Evolutionary conservation across 257 asterid genomes (phyloP).

Genomic region (Gynochthodes officinalis): DNA sequence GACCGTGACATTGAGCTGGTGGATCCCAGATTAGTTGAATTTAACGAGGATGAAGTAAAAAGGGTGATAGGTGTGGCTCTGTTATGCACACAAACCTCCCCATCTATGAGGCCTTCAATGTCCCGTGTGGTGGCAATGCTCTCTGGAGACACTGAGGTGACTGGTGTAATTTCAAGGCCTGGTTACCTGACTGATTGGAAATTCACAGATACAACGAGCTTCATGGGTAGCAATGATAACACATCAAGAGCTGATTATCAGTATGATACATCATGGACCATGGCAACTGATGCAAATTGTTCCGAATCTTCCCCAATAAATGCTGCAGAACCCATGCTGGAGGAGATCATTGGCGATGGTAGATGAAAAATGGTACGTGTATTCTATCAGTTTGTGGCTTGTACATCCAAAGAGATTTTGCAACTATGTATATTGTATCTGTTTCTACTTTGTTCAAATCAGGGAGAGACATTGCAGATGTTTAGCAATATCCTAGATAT

Average conservation of each 20-base stretch:
- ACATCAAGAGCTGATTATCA: not conserved
- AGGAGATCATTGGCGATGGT: constrained; percentile 16
- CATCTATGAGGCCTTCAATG: constrained; percentile 25
- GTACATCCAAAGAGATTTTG: not conserved
- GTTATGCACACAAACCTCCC: constrained; percentile 26
- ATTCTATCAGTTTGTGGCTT: too few species aligned
- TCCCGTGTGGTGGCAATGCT: constrained; percentile 25
- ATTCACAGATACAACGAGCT: constrained; percentile 16
- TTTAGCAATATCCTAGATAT: too few species aligned
- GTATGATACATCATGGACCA: not conserved
- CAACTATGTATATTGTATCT: not conserved
- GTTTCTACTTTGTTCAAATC: not conserved
- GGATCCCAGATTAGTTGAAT: constrained; percentile 4
- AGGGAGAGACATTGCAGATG: too few species aligned
- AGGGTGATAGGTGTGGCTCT: constrained; percentile 19
- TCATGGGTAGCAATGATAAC: constrained; percentile 5
- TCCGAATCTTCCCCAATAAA: not conserved
- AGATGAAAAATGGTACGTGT: constrained; percentile 6
- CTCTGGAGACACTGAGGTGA: constrained; percentile 19
- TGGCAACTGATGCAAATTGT: not conserved
- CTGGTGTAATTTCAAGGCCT: constrained; percentile 16
- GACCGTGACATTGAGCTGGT: constrained; percentile 9
- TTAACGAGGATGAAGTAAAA: constrained; percentile 15
- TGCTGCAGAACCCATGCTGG: not conserved
- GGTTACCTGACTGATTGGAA: constrained; percentile 25